Conservation (phyloP, 352 stramenopile species). For the Phytophthora citrophthora region DNA sequence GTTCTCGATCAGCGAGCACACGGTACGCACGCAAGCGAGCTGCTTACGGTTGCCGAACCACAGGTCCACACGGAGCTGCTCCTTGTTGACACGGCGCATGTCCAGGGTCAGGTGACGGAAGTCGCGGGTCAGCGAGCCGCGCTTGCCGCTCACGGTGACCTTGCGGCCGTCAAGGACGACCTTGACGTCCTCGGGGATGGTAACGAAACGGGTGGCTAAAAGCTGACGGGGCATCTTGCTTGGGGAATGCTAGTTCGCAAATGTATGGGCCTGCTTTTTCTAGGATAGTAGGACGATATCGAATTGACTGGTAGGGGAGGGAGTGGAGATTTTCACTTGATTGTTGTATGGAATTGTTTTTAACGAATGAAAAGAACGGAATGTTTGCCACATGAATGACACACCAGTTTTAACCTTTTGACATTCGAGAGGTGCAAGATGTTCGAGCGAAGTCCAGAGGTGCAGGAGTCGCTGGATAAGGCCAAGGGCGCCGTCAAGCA, state of each 20-base stretch:
- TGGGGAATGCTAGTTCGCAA: conserved; percentile 77
- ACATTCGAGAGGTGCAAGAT: conserved; percentile 20
- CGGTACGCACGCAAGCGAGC: conserved; percentile 97
- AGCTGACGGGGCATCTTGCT: conserved; percentile 87
- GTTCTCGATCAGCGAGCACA: conserved; percentile 99
- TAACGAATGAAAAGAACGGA: conserved; percentile 3
- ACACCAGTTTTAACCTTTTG: conserved; percentile 13
- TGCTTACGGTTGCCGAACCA: conserved; percentile 99
- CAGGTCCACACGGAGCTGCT: conserved; percentile 96
- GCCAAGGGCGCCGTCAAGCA: conserved; percentile 67
- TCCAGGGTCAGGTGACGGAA: conserved; percentile 99
- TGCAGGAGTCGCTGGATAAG: conserved; percentile 58
- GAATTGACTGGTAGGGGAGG: conserved; percentile 30
- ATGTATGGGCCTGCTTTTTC: conserved; percentile 27
- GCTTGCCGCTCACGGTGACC: conserved; percentile 96
- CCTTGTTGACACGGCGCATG: conserved; percentile 91
- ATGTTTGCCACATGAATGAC: conserved; percentile 7
- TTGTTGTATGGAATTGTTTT: conserved; percentile 3
- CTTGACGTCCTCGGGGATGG: conserved; percentile 95
- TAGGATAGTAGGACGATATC: neutral
- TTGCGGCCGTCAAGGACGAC: conserved; percentile 94
- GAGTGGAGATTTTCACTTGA: conserved; percentile 6
- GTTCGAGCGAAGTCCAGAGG: conserved; percentile 38
- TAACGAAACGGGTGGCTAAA: conserved; percentile 93
- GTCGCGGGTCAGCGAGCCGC: conserved; percentile 94